Evolutionary conservation across 176 grass and related monocot species (phyloP), one percentile per base, ranked within the genome.

Genomic region (Oryza brachyantha): DNA sequence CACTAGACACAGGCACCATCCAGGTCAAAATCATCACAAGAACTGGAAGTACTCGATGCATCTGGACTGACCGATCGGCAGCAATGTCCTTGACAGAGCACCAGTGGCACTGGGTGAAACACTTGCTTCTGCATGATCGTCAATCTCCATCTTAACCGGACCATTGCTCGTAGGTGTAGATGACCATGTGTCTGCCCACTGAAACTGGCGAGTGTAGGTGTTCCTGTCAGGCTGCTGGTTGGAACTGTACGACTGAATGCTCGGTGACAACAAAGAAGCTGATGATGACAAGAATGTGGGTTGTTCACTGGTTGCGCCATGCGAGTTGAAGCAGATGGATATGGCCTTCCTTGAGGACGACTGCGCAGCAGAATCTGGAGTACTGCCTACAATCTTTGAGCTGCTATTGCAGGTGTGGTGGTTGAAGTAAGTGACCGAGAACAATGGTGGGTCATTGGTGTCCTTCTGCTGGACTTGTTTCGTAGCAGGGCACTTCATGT

Each of bases 21-120:
- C 1, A 66, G 26, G 27, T 16, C 5, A 34, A 58, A 4, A 67
- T 45, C 9, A 42, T 88, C 81, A 88, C 87, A 89, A 77, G 77
- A 89, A 89, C 36, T 89, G 87, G 60, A 89, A 89, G 45, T 72
- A 89, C 82, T 89, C 87, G 29, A 89, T 89, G 87, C 82, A 85
- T 72, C 82, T 85, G 5, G 87, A 85, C 65, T 85, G 82, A 7
- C 82, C 82, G 29, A 89, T 89, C 13, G 77, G 82, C 14, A 89
- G 42, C 78, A 89, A 66, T 19, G 82, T 89, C 60, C 77, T 81
- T 13, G 87, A 65, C 9, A 72, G 72, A 81, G 72, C 73, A 50
- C 87, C 66, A 2, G 66, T n/a, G 29, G 46, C 4, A 55, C 3
- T 48, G 13, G 82, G 59, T 3, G 72, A 61, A 29, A 35, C 3